phyloP scores from a whole-genome alignment of 768 basidiomycete genomes.

The Lyophyllum shimeji region DNA sequence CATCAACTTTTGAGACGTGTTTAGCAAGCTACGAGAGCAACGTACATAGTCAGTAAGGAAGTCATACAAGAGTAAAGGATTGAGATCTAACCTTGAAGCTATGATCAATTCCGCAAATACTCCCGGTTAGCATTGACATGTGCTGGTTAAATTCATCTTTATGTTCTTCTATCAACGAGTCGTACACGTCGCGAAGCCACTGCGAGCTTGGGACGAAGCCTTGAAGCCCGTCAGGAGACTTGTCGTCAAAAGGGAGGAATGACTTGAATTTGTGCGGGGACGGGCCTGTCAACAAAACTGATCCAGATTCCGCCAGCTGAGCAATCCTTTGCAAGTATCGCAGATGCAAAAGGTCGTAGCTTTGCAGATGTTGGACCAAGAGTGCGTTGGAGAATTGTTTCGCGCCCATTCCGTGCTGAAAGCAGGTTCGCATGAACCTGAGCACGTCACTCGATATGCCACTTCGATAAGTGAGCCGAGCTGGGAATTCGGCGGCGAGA shows the following conservation, averaged over 20 bases:
- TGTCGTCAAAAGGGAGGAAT: slow-evolving; percentile 4
- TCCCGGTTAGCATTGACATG: slow-evolving; percentile 21
- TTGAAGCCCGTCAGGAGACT: slow-evolving; percentile 13
- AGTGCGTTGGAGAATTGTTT: slow-evolving; percentile 24
- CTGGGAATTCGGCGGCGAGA: slow-evolving; percentile 18
- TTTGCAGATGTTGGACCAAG: slow-evolving; percentile 16
- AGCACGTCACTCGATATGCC: slow-evolving; percentile 19
- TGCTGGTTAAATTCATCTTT: slow-evolving; percentile 21
- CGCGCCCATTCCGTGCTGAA: slow-evolving; percentile 23
- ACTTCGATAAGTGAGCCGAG: slow-evolving; percentile 19
- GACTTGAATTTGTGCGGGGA: neutral
- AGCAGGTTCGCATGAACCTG: slow-evolving; percentile 17
- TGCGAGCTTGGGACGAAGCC: slow-evolving; percentile 21
- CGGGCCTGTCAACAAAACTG: neutral
- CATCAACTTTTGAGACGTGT: slow-evolving; percentile 25
- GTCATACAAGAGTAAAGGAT: neutral
- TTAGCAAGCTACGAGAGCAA: slow-evolving; percentile 22
- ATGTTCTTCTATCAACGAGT: slow-evolving; percentile 23
- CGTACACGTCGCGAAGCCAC: slow-evolving; percentile 23
- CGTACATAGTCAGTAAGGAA: neutral
- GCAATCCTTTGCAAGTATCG: slow-evolving; percentile 2
- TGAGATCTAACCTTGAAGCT: slow-evolving; percentile 23
- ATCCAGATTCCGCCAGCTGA: neutral
- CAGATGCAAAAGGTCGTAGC: slow-evolving; percentile 18
- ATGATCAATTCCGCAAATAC: slow-evolving; percentile 22